Evolutionary conservation across 805 yeast genomes (phyloP).

Genomic region (Hanseniaspora nectarophila): DNA sequence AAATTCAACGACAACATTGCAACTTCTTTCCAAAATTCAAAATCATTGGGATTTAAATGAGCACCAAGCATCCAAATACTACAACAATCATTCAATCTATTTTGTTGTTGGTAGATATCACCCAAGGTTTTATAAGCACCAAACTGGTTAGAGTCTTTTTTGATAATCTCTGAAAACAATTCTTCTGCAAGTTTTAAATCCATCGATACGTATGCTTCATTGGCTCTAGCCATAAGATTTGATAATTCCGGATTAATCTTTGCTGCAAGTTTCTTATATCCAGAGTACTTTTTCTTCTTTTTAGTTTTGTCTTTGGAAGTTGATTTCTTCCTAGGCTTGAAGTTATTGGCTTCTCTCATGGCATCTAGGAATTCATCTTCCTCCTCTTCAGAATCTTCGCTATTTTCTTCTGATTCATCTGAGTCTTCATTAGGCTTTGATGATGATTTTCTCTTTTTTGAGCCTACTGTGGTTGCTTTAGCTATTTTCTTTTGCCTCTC

Average conservation of each 20-base stretch:
- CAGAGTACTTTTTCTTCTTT: slow-evolving; percentile 25
- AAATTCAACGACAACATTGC: slow-evolving; percentile 55
- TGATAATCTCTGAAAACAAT: slow-evolving; percentile 56
- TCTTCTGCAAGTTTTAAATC: slow-evolving; percentile 50
- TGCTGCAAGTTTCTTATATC: slow-evolving; percentile 29
- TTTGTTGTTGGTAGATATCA: slow-evolving; percentile 62
- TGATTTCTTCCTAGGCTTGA: slow-evolving; percentile 36
- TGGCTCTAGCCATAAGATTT: slow-evolving; percentile 54
- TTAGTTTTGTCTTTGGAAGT: slow-evolving; percentile 20
- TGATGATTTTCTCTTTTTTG: slow-evolving; percentile 26
- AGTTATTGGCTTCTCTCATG: slow-evolving; percentile 55
- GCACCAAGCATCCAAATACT: slow-evolving; percentile 76
- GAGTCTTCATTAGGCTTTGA: too few species aligned
- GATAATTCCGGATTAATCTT: slow-evolving; percentile 60
- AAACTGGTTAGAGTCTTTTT: slow-evolving; percentile 62
- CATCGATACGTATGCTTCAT: slow-evolving; percentile 60
- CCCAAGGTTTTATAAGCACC: slow-evolving; percentile 83
- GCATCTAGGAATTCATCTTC: slow-evolving; percentile 46
- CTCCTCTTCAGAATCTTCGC: slow-evolving; percentile 28
- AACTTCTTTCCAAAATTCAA: slow-evolving; percentile 64
- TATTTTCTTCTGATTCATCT: slow-evolving; percentile 19
- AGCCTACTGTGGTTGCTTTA: slow-evolving; percentile 17
- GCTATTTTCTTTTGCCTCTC: slow-evolving; percentile 15
- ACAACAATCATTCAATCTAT: slow-evolving; percentile 59
- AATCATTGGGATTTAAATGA: slow-evolving; percentile 61